Evolutionary conservation across 2,329 filamentous ascomycete species (phyloP), one percentile per base, ranked within the genome.

Genomic region (Hypoxylon sp.): DNA sequence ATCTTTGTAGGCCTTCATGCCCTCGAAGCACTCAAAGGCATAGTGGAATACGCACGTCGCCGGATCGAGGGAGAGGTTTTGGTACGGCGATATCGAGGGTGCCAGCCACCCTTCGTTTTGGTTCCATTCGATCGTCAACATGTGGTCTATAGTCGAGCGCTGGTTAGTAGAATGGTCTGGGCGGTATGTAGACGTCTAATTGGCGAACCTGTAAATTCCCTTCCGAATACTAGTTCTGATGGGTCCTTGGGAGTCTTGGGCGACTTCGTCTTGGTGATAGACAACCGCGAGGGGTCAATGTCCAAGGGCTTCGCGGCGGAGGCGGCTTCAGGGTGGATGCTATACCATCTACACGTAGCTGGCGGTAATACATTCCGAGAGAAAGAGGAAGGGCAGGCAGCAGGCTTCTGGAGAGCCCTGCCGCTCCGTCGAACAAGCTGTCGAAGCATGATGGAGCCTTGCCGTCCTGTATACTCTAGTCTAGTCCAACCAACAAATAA

Each of bases 1-100:
- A 81, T 97, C 93, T 80, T 94, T 96, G 86, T 99, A 99, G 63
- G 95, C 95, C 84, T 99, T 99, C 93, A 98, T 97, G 71, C 95
- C 95, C 83, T 99, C 95, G 80, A 99, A 99, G 78, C 91, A 95
- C 79, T 96, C 92, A 76, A 98, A 98, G 50, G 93, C 95, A 80
- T 99, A 99, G 86, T 99, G 95, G 81, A 99, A 94, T 67, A 98
- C 95, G 81, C 94, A 98, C 32, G 93, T 95, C 44, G 95, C 93
- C 24, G 95, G 95, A 79, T 98, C 95, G 73, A 99, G 90, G 47
- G 92, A 94, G 72, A 99, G 91, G 81, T 97, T 97, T 80, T 97
- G 93, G 84, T 98, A 98, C 19, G 95, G 95, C 17, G 87, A 89
- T 76, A 99, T 98, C 69, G 87, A 85, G 60, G 94, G 92, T 13